Base-by-base conservation (phyloP, 352 stramenopile genomes). In the Thraustochytrium sp. region DNA sequence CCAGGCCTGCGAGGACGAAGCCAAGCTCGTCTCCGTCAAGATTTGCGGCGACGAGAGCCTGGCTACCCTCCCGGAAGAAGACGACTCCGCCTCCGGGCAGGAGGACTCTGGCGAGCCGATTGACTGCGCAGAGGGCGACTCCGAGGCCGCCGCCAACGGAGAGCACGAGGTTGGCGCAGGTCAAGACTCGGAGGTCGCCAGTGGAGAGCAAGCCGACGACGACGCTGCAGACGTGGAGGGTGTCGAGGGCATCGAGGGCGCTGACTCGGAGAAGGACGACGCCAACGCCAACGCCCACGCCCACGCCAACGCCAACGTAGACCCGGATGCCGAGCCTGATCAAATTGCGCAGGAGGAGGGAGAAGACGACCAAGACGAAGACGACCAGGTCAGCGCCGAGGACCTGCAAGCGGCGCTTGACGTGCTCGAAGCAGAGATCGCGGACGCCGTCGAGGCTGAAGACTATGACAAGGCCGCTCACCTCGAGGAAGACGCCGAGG, bases 21-120 rank as follows among this genome's bases (percentile, higher is more conserved):
- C 68, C 23, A 61, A 72, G 44, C n/a, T 34, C 9, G 42, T 80
- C 16, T 80, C 68, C 16, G 40, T 63, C 1, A 80, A 64, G 53
- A 80, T 80, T 46, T 80, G 68, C 42, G 68, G 68, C 11, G 68
- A 80, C 68, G 46, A 8, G 8, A 46, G n/a, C 0, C 68, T 80
- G 11, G 68, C 68, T 11, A 44, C 40, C 18, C 46, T 80, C 9
- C 68, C 68, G 13, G 51, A 72, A 5, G 46, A 76, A 9, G 34
- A 46, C 11, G n/a, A 61, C 0, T 42, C 53, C 18, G 21, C 64
- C 16, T 18, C 38, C 21, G 0, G 8, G 16, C 3, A 4, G 3
- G 64, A 68, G 21, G 64, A n/a, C 4, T 3, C 40, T 23, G 18
- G 26, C 36, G 64, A 21, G 18, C 8, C 8, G 8, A 37, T 8